phyloP scores from a whole-genome alignment of 1,284 basidiomycete species.

The Ceratobasidium sp. region DNA sequence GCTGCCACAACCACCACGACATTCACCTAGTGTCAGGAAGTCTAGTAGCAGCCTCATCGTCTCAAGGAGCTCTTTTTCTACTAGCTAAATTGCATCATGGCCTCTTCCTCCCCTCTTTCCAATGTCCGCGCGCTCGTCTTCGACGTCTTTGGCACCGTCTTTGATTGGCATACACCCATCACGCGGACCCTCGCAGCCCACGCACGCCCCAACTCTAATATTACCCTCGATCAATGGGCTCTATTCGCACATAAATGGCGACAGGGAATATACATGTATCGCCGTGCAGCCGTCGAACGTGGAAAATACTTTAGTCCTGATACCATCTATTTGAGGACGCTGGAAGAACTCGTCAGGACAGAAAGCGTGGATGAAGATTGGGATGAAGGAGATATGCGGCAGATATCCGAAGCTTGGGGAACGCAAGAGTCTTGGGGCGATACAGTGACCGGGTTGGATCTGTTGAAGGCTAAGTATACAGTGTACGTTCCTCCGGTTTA shows the following conservation, averaged over 20 bases:
- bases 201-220: conserved; percentile 41
- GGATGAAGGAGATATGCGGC: conserved; percentile 25
- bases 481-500: conserved; percentile 31
- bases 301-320: conserved; percentile 43
- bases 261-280: conserved; percentile 45
- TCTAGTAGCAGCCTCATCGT: not conserved
- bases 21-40: not conserved
- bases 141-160: conserved; percentile 42
- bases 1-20: not conserved
- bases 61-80: not conserved
- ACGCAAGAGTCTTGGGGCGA: conserved; percentile 48
- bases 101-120: not conserved
- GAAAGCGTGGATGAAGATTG: conserved; percentile 36
- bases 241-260: conserved; percentile 49
- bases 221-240: conserved; percentile 23
- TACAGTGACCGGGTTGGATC: conserved; percentile 46
- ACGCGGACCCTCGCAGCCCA: conserved; percentile 37
- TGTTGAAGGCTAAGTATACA: conserved; percentile 49
- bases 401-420: conserved; percentile 27
- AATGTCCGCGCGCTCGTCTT: conserved; percentile 24
- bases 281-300: conserved; percentile 30
- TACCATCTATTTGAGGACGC: conserved; percentile 45
- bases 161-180: conserved; percentile 53
- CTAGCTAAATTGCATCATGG: too few species aligned
- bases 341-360: conserved; percentile 46